Evolutionary conservation across 2,329 filamentous ascomycete genomes (phyloP), one percentile per base, ranked within the genome.

Genomic region (Ceratocystis variospora): DNA sequence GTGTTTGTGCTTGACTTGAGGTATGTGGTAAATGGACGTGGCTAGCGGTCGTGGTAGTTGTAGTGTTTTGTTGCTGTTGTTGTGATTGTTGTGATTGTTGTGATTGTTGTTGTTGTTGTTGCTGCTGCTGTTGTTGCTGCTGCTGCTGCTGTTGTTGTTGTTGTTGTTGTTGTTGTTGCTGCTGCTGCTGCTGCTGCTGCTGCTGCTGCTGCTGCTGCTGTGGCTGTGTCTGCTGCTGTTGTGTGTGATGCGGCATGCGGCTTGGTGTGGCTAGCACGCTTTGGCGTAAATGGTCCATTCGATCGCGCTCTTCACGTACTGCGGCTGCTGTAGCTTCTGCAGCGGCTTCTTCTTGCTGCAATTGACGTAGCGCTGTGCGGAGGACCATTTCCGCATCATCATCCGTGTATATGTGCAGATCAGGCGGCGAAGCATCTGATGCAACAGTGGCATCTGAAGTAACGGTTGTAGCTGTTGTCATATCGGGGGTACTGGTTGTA

Each of bases 351-450:
- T 84, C 81, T 70, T 83, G 79, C 70, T 84, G 82, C 63, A 85
- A 76, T 69, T 81, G 80, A 50, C 80, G 79, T 61, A 85, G 75
- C 1, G 83, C 83, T 69, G 84, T 83, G 70, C 84, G 82, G 2
- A 85, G 74, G 17, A 82, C 81, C 4, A 82, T 76, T 62, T 85
- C 83, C 1, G 83, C 79, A 69, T 85, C 82, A 19, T 84, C 81
- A 8, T 79, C 76, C 70, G 73, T 66, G 70, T 78, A 78, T 70
- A 80, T 72, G 19, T 77, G 76, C 31, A 50, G 37, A 7, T 62
- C 65, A 37, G 66, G 61, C 3, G 74, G 71, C 2, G 71, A 72
- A 70, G 22, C 69, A 57, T 2, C 72, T 64, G 41, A 73, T 61
- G 70, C 25, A 25, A 8, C 31, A 22, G 62, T 72, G 28, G 50